These are phyloP conservation scores for Phytopythium ostracodes DNA, from an alignment of 352 stramenopile genomes.

Conservation along the genomic window DNA sequence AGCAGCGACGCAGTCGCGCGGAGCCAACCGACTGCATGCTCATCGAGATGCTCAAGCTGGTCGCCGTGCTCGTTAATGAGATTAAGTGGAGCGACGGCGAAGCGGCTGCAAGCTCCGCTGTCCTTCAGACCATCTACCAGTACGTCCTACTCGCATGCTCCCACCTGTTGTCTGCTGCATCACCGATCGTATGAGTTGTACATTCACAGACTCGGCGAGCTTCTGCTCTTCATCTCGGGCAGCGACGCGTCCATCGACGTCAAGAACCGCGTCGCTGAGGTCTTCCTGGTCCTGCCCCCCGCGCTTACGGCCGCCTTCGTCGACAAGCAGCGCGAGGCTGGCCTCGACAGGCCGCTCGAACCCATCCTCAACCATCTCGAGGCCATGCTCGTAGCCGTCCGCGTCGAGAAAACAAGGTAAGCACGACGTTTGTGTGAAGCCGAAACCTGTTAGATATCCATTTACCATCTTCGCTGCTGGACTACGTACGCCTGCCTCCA, in stretches of 20 bases:
- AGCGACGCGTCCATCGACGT: constrained; percentile 30
- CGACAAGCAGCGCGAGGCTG: constrained; percentile 21
- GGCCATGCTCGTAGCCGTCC: constrained; percentile 46
- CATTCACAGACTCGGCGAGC: constrained; percentile 27
- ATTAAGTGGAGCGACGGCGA: constrained; percentile 41
- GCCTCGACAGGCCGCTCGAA: constrained; percentile 8
- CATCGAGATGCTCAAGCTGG: constrained; percentile 54
- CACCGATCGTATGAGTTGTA: not conserved
- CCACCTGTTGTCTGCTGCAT: not conserved
- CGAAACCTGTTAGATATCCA: not conserved
- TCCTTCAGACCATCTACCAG: constrained; percentile 25
- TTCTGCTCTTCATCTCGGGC: constrained; percentile 41
- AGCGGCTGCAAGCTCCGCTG: constrained; percentile 16
- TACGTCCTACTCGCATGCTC: constrained; percentile 6
- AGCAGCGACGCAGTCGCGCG: not conserved
- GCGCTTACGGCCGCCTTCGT: constrained; percentile 41
- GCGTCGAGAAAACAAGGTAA: constrained; percentile 59
- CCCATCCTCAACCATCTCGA: constrained; percentile 47
- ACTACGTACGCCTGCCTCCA: not conserved
- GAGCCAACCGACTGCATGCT: constrained; percentile 10
- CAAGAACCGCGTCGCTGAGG: constrained; percentile 62
- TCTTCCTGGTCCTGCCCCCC: constrained; percentile 57
- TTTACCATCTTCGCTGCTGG: not conserved
- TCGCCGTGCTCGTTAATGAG: constrained; percentile 52
- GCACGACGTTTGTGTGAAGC: not conserved